phyloP scores from a whole-genome alignment of 78 protist genomes.

The slime mould (Dictyostelium discoideum) region DNA sequence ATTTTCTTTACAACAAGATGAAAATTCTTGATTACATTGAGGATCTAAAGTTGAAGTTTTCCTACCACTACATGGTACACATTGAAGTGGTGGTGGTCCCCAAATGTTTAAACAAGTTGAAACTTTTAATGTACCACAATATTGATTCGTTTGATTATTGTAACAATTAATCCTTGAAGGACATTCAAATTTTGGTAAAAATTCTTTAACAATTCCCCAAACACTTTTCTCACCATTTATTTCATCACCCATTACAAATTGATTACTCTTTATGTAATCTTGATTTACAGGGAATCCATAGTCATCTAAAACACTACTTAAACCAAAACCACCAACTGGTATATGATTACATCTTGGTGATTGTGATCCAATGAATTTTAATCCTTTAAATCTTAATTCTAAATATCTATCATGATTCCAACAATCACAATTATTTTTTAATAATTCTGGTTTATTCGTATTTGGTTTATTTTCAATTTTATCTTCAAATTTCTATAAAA shows the following conservation, averaged over 20 bases:
- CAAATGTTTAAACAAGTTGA: conserved; percentile 66
- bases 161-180: conserved; percentile 44
- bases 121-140: conserved; percentile 43
- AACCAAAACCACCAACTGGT: conserved; percentile 27
- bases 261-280: not conserved
- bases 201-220: conserved; percentile 37
- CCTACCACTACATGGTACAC: conserved; percentile 68
- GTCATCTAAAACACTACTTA: conserved; percentile 43
- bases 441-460: conserved; percentile 37
- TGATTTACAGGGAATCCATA: conserved; percentile 72
- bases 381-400: conserved; percentile 48
- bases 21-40: conserved; percentile 12
- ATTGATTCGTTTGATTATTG: not conserved
- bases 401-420: conserved; percentile 79
- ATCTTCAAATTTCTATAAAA: conserved; percentile 12
- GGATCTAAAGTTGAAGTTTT: not conserved
- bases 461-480: conserved; percentile 26
- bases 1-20: conserved; percentile 12
- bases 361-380: conserved; percentile 58
- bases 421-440: conserved; percentile 36
- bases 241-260: not conserved
- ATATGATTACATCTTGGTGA: conserved; percentile 72
- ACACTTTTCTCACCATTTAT: conserved; percentile 21
- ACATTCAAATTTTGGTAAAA: conserved; percentile 54
- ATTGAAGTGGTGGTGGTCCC: conserved; percentile 15